Evolutionary conservation across 2,329 filamentous ascomycete species (phyloP).

Genomic region (Alternaria novae-zelandiae): DNA sequence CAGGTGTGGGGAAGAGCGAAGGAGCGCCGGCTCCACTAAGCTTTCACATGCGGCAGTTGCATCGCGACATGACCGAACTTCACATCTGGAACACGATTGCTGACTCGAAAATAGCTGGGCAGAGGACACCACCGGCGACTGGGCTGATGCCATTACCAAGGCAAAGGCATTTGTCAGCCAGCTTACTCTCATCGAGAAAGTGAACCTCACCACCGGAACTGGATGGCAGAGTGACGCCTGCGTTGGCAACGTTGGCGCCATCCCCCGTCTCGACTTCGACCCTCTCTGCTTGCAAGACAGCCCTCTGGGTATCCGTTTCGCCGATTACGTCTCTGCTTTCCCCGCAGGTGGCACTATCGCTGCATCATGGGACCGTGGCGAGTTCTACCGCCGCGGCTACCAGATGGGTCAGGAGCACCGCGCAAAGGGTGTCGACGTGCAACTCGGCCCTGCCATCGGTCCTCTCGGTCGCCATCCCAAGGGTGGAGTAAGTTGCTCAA

Average conservation of each 20-base stretch:
- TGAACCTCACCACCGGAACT: constrained; percentile 91
- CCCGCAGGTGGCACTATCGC: constrained; percentile 78
- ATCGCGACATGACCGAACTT: background rate
- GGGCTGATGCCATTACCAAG: constrained; percentile 76
- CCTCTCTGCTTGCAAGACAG: constrained; percentile 87
- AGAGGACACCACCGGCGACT: constrained; percentile 70
- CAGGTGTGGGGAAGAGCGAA: background rate
- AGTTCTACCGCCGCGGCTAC: constrained; percentile 72
- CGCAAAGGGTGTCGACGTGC: constrained; percentile 76
- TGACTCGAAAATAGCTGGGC: constrained; percentile 63
- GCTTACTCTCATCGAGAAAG: constrained; percentile 85
- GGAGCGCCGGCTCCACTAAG: background rate
- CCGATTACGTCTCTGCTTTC: constrained; percentile 83
- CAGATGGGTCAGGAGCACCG: constrained; percentile 79
- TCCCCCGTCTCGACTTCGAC: constrained; percentile 73
- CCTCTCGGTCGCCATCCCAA: constrained; percentile 72
- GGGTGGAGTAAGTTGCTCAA: constrained; percentile 60
- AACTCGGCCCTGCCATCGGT: constrained; percentile 78
- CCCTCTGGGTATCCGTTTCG: constrained; percentile 77
- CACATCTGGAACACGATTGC: background rate
- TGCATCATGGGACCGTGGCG: constrained; percentile 78
- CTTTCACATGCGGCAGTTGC: background rate
- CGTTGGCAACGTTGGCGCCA: constrained; percentile 75
- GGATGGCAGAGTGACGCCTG: constrained; percentile 64
- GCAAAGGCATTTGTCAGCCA: constrained; percentile 82